A percentile compares a stretch with the other conserved stretches of the same genome.
Evolutionary conservation across 106 monocot genomes (phyloP).

Genomic region (Dendrobium catenatum): DNA sequence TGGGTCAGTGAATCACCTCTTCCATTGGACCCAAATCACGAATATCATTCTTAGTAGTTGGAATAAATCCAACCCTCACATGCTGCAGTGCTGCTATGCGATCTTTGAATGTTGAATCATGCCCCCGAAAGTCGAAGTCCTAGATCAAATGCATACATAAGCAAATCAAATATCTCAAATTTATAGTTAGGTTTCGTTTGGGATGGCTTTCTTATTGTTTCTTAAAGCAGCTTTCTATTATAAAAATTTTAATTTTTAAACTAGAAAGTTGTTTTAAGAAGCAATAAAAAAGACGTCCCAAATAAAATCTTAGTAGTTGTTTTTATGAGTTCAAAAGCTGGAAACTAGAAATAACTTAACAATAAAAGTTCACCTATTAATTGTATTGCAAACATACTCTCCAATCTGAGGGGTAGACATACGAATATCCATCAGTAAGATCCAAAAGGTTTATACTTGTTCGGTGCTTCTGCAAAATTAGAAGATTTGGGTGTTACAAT

Average conservation of each 20-base stretch:
- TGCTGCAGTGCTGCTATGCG: slow-evolving; percentile 64
- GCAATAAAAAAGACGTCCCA: too few species aligned
- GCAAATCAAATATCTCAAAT: not conserved
- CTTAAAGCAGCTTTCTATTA: too few species aligned
- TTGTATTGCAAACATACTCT: slow-evolving; percentile 38
- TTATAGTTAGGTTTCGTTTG: not conserved
- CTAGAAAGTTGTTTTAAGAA: too few species aligned
- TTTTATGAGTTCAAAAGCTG: too few species aligned
- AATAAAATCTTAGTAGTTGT: too few species aligned
- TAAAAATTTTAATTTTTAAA: too few species aligned
- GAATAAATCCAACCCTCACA: slow-evolving; percentile 80
- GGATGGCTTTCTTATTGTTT: too few species aligned
- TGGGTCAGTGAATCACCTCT: slow-evolving; percentile 39
- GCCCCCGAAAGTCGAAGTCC: slow-evolving; percentile 82
- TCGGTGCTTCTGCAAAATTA: slow-evolving; percentile 52
- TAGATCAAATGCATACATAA: slow-evolving; percentile 3
- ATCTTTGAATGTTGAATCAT: slow-evolving; percentile 94
- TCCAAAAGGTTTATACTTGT: slow-evolving; percentile 70
- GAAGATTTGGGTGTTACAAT: not conserved
- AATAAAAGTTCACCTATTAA: not conserved
- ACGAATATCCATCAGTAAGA: slow-evolving; percentile 71
- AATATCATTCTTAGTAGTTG: slow-evolving; percentile 68
- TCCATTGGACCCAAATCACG: slow-evolving; percentile 84
- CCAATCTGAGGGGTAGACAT: slow-evolving; percentile 83
- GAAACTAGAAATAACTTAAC: too few species aligned